A percentile compares a stretch with the other conserved stretches of the same genome.
These are phyloP conservation scores for Fusarium aywerte DNA, from an alignment of 2,329 filamentous ascomycete genomes.

Conservation along the genomic window DNA sequence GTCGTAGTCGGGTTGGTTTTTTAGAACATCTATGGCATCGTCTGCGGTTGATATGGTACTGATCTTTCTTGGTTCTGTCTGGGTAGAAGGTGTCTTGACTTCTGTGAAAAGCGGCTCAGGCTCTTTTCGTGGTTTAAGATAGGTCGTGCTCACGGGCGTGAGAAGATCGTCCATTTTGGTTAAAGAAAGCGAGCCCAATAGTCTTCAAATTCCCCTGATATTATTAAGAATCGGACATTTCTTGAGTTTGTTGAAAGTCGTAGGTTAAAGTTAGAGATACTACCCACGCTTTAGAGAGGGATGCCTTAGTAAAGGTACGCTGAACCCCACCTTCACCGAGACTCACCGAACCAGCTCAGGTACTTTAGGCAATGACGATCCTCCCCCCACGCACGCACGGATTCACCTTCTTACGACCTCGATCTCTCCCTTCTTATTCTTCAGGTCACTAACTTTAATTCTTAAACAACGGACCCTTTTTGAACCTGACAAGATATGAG, in stretches of 20 bases:
- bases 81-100: slow-evolving; percentile 43
- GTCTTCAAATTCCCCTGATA: background rate
- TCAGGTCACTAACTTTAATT: background rate
- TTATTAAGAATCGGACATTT: background rate
- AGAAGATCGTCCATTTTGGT: slow-evolving; percentile 65
- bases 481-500: slow-evolving; percentile 40
- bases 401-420: slow-evolving; percentile 23
- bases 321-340: slow-evolving; percentile 51
- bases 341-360: slow-evolving; percentile 45
- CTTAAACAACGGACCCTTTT: background rate
- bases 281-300: background rate
- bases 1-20: slow-evolving; percentile 70
- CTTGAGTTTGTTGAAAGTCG: background rate
- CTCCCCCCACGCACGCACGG: slow-evolving; percentile 38
- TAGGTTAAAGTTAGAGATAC: background rate
- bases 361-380: slow-evolving; percentile 38
- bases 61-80: background rate
- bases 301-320: slow-evolving; percentile 3
- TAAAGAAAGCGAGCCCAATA: background rate
- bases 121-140: slow-evolving; percentile 53
- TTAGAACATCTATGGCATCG: slow-evolving; percentile 69
- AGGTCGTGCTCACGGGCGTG: slow-evolving; percentile 64
- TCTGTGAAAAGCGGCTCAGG: slow-evolving; percentile 54
- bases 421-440: background rate
- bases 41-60: slow-evolving; percentile 50